phyloP scores from a whole-genome alignment of 78 protist species.

The Tieghemostelium lacteum region DNA sequence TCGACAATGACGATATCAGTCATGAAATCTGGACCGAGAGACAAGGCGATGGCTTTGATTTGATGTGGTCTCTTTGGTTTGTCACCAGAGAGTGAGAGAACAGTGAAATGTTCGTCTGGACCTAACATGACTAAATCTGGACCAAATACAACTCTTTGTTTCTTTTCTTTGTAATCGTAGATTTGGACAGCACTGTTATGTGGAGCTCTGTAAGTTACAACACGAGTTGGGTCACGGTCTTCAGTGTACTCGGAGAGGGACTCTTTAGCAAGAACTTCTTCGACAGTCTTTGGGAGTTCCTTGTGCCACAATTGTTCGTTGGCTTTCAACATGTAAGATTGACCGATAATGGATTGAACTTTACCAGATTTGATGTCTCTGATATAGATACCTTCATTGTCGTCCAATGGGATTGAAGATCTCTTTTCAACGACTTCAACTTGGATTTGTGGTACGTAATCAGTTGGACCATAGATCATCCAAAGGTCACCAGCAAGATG shows the following conservation, averaged over 20 bases:
- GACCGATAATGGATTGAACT: conserved; percentile 83
- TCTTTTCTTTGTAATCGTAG: conserved; percentile 91
- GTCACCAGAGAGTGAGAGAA: conserved; percentile 91
- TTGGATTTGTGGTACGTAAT: conserved; percentile 92
- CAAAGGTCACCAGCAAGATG: conserved; percentile 95
- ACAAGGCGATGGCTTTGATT: conserved; percentile 87
- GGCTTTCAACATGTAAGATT: conserved; percentile 91
- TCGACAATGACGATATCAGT: conserved; percentile 94
- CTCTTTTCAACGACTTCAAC: conserved; percentile 90
- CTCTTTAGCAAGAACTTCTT: conserved; percentile 88
- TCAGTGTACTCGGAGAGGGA: conserved; percentile 42
- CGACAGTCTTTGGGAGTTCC: conserved; percentile 90
- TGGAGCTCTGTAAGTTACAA: conserved; percentile 92
- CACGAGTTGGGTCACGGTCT: conserved; percentile 85
- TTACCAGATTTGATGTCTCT: conserved; percentile 91
- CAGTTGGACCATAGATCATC: conserved; percentile 94
- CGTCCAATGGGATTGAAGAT: conserved; percentile 92
- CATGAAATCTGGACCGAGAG: conserved; percentile 95
- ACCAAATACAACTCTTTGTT: conserved; percentile 93
- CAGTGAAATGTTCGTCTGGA: conserved; percentile 96
- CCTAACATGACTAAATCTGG: conserved; percentile 95
- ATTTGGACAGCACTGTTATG: conserved; percentile 95
- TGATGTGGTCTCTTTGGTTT: conserved; percentile 95
- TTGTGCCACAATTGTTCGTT: conserved; percentile 94
- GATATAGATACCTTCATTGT: conserved; percentile 95